Conservation (phyloP, 371 early-diverging fungal genomes). For the Mucor saturninus region DNA sequence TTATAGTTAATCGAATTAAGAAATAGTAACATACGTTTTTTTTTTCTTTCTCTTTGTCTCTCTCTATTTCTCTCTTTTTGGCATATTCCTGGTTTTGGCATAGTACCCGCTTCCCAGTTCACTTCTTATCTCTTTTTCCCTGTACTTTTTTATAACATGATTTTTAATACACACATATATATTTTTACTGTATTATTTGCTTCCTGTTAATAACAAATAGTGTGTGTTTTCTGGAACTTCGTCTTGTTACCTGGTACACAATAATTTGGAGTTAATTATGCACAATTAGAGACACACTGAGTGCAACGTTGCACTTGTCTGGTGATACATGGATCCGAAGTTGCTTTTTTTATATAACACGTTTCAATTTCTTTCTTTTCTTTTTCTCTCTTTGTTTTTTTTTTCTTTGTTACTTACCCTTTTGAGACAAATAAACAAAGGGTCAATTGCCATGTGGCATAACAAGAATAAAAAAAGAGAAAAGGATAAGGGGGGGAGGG, state of each 20-base stretch:
- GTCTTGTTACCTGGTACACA: background rate
- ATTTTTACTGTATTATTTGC: too few relatives aligned
- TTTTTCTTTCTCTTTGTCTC: background rate
- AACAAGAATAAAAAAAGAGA: background rate
- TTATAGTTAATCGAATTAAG: background rate
- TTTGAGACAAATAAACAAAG: background rate
- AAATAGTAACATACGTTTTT: background rate
- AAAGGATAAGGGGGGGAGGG: background rate
- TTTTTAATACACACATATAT: too few relatives aligned
- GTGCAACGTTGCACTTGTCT: slow-evolving; percentile 14
- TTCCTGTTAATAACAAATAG: background rate
- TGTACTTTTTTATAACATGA: too few relatives aligned
- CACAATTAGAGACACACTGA: background rate
- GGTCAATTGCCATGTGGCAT: slow-evolving; percentile 8
- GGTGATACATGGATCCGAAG: slow-evolving; percentile 18
- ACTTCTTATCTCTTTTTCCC: too few relatives aligned
- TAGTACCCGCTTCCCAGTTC: too few relatives aligned
- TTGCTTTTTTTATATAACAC: slow-evolving; percentile 5
- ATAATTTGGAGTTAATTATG: slow-evolving; percentile 1
- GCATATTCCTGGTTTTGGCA: too few relatives aligned
- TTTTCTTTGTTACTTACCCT: too few relatives aligned
- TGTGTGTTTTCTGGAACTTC: slow-evolving; percentile 10
- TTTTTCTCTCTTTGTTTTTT: background rate
- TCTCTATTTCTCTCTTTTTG: background rate
- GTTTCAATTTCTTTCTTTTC: slow-evolving; percentile 1